Percentiles rank a stretch among this genome's conserved stretches.
Evolutionary conservation across 2,329 filamentous ascomycete genomes (phyloP).

Genomic region (Cadophora sp.): DNA sequence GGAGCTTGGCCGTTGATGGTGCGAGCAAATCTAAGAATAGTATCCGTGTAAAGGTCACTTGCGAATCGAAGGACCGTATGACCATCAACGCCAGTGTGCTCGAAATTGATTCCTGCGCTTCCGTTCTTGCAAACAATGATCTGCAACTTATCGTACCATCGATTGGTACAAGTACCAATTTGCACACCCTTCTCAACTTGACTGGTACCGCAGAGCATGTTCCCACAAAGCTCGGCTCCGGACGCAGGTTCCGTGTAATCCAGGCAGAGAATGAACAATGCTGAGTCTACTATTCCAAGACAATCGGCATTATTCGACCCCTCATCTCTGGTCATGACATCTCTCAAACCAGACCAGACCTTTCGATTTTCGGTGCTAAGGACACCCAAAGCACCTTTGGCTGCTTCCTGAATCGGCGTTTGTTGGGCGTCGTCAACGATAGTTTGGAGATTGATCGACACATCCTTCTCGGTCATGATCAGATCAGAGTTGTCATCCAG

Average conservation of each 20-base stretch:
- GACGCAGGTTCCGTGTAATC: conserved; percentile 89
- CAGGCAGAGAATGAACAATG: conserved; percentile 89
- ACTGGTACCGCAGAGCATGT: conserved; percentile 97
- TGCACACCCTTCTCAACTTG: conserved; percentile 92
- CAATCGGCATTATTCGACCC: conserved; percentile 96
- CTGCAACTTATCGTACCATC: conserved; percentile 99
- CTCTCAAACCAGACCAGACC: conserved; percentile 89
- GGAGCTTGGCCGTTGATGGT: conserved; percentile 95
- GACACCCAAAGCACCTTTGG: conserved; percentile 93
- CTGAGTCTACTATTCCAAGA: conserved; percentile 92
- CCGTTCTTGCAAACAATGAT: conserved; percentile 99
- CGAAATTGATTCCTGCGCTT: conserved; percentile 98
- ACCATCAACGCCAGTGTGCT: conserved; percentile 96
- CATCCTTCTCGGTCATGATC: conserved; percentile 96
- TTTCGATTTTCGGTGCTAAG: conserved; percentile 97
- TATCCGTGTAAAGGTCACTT: conserved; percentile 96
- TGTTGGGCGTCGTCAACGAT: conserved; percentile 91
- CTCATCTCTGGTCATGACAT: conserved; percentile 84
- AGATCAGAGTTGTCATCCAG: conserved; percentile 92
- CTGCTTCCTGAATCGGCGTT: conserved; percentile 89
- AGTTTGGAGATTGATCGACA: conserved; percentile 88
- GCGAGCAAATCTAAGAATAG: conserved; percentile 91
- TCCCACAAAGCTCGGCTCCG: conserved; percentile 87
- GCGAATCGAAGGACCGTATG: conserved; percentile 97
- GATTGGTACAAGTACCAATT: conserved; percentile 95